phyloP scores from a whole-genome alignment of 2,329 filamentous ascomycete genomes.

The Diaporthe aspalathi region DNA sequence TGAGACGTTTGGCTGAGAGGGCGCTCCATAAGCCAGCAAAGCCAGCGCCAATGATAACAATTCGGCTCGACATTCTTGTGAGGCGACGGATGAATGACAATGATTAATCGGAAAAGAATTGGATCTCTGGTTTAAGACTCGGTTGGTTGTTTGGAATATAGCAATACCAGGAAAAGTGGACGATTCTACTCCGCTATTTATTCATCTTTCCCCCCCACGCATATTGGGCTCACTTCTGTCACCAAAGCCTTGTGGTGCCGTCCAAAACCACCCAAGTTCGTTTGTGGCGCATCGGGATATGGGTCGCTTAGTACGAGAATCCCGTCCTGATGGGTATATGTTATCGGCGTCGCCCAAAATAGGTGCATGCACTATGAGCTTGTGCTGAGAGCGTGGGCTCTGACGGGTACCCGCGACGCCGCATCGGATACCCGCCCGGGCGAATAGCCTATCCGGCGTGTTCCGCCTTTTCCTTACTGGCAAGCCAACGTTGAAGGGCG shows the following conservation, averaged over 20 bases:
- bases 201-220: too few species aligned
- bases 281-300: neutral
- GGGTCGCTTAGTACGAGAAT: neutral
- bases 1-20: neutral
- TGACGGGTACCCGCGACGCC: neutral
- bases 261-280: neutral
- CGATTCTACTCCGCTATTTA: neutral
- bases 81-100: too few species aligned
- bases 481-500: neutral
- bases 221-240: neutral
- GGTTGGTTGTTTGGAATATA: neutral
- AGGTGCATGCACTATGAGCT: neutral
- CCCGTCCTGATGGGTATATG: neutral
- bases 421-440: conserved; percentile 17
- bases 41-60: conserved; percentile 8
- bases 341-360: neutral
- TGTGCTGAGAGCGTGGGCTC: neutral
- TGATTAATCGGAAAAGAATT: too few species aligned
- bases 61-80: neutral
- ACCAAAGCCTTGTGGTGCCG: too few species aligned
- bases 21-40: conserved; percentile 17
- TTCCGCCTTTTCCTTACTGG: neutral
- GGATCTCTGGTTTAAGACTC: neutral
- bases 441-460: conserved; percentile 20
- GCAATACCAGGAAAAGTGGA: neutral